Conservation (phyloP, 352 stramenopile genomes). For the Aphanomyces euteiches region DNA sequence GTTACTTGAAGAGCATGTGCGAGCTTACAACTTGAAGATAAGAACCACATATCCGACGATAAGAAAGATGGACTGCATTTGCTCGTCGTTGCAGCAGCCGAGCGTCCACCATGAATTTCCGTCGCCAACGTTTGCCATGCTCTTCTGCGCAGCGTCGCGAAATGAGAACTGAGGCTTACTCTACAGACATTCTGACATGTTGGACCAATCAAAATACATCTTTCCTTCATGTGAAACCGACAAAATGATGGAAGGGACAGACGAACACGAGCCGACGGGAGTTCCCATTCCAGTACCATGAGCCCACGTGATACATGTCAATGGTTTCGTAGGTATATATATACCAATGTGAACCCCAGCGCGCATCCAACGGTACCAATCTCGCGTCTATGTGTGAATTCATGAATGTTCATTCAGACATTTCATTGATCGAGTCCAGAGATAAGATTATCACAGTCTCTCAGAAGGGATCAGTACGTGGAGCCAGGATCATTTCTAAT, state of each 20-base stretch:
- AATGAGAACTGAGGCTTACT: no score
- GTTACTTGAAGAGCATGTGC: no score
- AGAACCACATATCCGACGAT: slow-evolving; percentile 78
- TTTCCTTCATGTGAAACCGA: no score
- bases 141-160: neutral
- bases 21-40: slow-evolving; percentile 81
- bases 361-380: neutral
- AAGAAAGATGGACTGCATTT: slow-evolving; percentile 84
- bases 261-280: slow-evolving; percentile 17
- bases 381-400: no score
- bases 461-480: neutral
- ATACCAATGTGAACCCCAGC: slow-evolving; percentile 5
- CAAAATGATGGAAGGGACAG: slow-evolving; percentile 10
- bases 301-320: neutral
- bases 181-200: no score
- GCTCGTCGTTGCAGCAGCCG: slow-evolving; percentile 85
- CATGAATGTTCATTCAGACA: no score
- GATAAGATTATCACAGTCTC: neutral
- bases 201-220: no score
- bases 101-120: slow-evolving; percentile 41
- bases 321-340: slow-evolving; percentile 5
- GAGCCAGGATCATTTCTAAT: no score
- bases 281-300: slow-evolving; percentile 12
- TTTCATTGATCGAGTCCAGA: no score
- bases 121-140: neutral